Base-by-base conservation (phyloP, 192 early-diverging fungal genomes). In the Backusella tuberculispora region DNA sequence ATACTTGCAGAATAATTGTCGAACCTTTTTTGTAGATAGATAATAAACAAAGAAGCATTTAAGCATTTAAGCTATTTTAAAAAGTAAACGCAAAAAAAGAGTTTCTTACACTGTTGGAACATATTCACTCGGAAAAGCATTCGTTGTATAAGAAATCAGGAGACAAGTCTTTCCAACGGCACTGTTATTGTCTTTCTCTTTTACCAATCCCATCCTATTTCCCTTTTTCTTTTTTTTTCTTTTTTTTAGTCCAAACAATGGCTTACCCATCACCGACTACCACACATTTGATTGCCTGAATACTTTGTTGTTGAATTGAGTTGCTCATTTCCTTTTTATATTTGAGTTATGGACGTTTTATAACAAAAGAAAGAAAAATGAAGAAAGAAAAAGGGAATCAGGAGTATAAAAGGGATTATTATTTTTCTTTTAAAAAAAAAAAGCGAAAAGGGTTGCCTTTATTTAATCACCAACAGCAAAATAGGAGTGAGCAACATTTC, bases 41-140 rank as follows among this genome's bases (percentile, higher is more conserved):
- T 34, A 34, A 63, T 46, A 46, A 46, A 46, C 12, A 48, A 65
- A 66, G 41, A 60, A 40, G 15, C 10, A 48, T 45, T 67, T 44
- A 64, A 34, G 14, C 4, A 37, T n/a, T 21, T 21, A 37, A 38
- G 13, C 17, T 6, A 38, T 50, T 17, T 34, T 50, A 40, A 45
- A 45, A 17, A 40, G 46, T 46, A 45, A 21, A 60, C n/a, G n/a
- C 50, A 45, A 15, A 34, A 14, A 48, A 10, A 44, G 8, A 48
- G 37, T 34, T 21, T 26, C 29, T 88, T 95, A 98, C 95, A 98
- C 97, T 71, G 97, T 99, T 69, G 97, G 97, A 81, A 98, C 97
- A 81, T 99, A 99, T 88, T 99, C 97, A 68, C 97, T 96, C 12
- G 97, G 97, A 85, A 99, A 99, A 37, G 97, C 97, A 88, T 99